Base-by-base conservation (phyloP, 148 eudicot species). In the Rhododendron griersonianum region DNA sequence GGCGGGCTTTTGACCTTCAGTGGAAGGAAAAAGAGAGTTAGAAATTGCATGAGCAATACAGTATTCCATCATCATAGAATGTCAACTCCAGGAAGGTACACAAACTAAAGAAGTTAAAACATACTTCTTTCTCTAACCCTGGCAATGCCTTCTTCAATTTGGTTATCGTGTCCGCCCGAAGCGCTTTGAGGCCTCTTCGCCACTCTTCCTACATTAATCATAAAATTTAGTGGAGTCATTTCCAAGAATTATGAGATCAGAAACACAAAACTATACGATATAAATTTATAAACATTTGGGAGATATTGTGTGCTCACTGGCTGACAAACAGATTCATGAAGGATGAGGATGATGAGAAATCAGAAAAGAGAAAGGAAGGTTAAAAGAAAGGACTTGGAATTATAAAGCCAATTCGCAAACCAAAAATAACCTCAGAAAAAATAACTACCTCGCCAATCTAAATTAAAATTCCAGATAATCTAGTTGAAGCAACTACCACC, bases 141-240 rank as follows among this genome's bases (percentile, higher is more conserved):
- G 95, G 93, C 81, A 97, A 89, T 85, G 94, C 92, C 91, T 93
- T 94, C 87, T 93, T 93, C 47, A 97, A 87, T 89, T 97, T 97
- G 74, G 82, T 41, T 83, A 93, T 84, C 19, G 98, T 93, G 85
- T 97, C 99, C 61, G 90, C 98, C 85, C 92, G 93, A 87, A 97
- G 85, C 30, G 94, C 92, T 90, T 93, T 97, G 79, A 97, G 96
- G 83, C 95, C 98, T 89, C 86, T 93, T 80, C 95, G 90, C 99
- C 99, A 97, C 88, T 97, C 99, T 47, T 97, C 98, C 99, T 97
- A 76, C 93, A 76, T 82, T n/a, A 81, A 85, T 78, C n/a, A 80
- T 47, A 84, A 63, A 33, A 88, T 80, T 41, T 69, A 18, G 80
- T 28, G 35, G 21, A 18, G n/a, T 57, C 78, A 63, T 35, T 63